Evolutionary conservation across 345 rosid species (phyloP).

Genomic region (Lepidium sativum): DNA sequence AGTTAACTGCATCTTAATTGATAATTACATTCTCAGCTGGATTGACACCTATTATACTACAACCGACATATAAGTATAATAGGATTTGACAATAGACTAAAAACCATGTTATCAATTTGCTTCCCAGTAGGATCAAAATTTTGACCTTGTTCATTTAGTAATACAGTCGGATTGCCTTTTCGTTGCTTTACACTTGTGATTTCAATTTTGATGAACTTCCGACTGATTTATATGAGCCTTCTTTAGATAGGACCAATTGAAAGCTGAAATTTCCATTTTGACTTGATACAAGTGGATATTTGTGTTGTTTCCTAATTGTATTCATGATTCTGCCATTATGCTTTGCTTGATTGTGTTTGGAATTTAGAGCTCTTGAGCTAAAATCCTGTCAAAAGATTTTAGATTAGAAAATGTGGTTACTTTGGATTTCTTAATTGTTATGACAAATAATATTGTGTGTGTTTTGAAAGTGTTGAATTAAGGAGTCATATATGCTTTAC

Average conservation of each 20-base stretch:
- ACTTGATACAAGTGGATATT: not conserved
- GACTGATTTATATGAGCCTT: not conserved
- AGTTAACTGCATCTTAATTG: too few relatives aligned
- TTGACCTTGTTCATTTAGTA: not conserved
- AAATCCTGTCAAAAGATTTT: not conserved
- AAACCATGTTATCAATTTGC: too few relatives aligned
- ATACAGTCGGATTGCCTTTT: not conserved
- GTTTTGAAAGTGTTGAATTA: too few relatives aligned
- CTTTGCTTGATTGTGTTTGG: not conserved
- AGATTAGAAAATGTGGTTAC: not conserved
- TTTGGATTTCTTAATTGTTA: not conserved
- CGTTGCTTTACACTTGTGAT: too few relatives aligned
- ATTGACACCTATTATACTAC: too few relatives aligned
- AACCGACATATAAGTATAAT: too few relatives aligned
- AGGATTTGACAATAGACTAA: too few relatives aligned
- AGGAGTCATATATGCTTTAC: too few relatives aligned
- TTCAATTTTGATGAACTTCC: not conserved
- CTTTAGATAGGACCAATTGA: not conserved
- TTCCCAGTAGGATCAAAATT: constrained; percentile 51
- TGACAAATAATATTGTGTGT: not conserved
- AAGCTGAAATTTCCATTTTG: not conserved
- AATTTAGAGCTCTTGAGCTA: not conserved
- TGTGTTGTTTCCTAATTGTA: not conserved
- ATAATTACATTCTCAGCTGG: too few relatives aligned
- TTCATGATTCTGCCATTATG: not conserved